Base-by-base conservation (phyloP, 176 grass and related monocot genomes). In the Olyra latifolia region DNA sequence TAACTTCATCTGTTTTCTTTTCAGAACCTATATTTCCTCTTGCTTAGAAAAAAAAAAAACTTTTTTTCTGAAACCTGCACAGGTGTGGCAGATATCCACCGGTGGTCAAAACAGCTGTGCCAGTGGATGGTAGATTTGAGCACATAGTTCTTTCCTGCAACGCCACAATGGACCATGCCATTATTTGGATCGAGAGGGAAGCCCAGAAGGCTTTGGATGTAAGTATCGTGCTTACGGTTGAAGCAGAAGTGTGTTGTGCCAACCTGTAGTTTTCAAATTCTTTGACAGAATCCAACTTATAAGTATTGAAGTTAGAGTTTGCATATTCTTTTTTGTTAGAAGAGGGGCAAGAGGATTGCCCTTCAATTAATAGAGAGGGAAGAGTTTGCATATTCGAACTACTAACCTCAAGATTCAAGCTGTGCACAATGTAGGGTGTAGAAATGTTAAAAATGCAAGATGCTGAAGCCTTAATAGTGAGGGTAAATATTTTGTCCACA, bases 81-180 rank as follows among this genome's bases (percentile, higher is more conserved):
- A 98, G 95, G 84, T 98, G 87, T 24, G 87, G 92, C 58, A 98
- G 89, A 90, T 87, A 87, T 58, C 95, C 95, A 70, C 95, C 95
- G 15, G 83, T 98, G 28, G 88, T 98, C 46, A 92, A 91, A 89
- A 94, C 95, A 83, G 95, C 95, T 62, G 95, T 94, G 32, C 95
- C 95, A 0, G 95, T 98, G 15, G 92, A 98, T 80, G 95, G 95
- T 79, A 87, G 95, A 88, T 94, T 98, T 27, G 95, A 98, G 76
- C 92, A 94, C 48, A 90, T 98, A 35, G 85, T 98, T 57, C 92
- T 98, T 88, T 98, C 95, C 40, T 98, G 95, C 80, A 98, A 98
- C 8, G 95, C 95, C 58, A 98, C 92, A 40, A 79, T 69, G 56
- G 95, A 98, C 32, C 95, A 98, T 82, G 92, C 83, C 60, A 91